phyloP scores from a whole-genome alignment of 352 stramenopile genomes.

The Globisporangium apiculatum region DNA sequence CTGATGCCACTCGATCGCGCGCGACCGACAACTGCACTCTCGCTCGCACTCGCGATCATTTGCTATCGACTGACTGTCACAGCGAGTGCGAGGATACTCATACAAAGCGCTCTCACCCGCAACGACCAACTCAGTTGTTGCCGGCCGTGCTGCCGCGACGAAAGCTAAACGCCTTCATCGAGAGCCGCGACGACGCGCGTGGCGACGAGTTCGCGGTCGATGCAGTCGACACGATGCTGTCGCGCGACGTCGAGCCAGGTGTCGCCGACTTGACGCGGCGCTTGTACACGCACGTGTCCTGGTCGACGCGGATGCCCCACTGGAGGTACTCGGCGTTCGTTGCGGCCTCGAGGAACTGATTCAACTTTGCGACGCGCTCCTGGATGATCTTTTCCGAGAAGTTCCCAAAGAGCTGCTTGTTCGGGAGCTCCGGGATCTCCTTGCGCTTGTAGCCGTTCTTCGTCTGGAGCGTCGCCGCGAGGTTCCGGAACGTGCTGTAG shows the following conservation, averaged over 20 bases:
- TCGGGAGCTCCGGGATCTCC: constrained; percentile 64
- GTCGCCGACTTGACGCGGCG: constrained; percentile 44
- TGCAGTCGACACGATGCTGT: constrained; percentile 19
- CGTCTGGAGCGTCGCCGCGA: constrained; percentile 59
- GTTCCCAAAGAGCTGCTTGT: constrained; percentile 68
- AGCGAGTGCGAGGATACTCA: too few relatives aligned
- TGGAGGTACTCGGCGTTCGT: constrained; percentile 70
- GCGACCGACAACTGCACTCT: too few relatives aligned
- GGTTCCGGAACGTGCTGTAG: constrained; percentile 78
- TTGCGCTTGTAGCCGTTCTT: constrained; percentile 74
- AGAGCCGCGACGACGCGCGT: constrained; percentile 50
- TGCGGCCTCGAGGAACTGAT: constrained; percentile 67
- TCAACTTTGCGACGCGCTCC: constrained; percentile 61
- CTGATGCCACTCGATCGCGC: too few relatives aligned
- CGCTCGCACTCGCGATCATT: too few relatives aligned
- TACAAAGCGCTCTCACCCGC: too few relatives aligned
- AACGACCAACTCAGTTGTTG: constrained; percentile 9
- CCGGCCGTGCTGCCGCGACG: constrained; percentile 49
- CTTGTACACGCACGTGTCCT: constrained; percentile 72
- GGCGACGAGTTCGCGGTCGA: constrained; percentile 37
- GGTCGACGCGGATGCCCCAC: constrained; percentile 69
- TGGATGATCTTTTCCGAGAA: constrained; percentile 75
- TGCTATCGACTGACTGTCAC: too few relatives aligned
- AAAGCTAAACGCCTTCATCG: constrained; percentile 71
- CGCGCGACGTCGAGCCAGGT: constrained; percentile 11